phyloP scores from a whole-genome alignment of 1,139 yeast genomes.

The Pichia sp. region DNA sequence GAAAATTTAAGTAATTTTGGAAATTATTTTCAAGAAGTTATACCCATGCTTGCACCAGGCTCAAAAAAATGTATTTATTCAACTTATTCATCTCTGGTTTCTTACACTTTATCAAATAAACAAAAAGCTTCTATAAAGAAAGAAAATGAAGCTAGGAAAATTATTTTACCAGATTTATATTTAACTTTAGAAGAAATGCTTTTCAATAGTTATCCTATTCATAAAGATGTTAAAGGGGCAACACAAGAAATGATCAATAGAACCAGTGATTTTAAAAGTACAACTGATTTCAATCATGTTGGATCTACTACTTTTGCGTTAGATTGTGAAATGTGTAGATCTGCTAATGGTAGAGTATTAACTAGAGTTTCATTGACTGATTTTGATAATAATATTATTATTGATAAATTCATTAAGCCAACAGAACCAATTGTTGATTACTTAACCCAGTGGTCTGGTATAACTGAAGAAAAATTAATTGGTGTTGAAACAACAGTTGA shows the following conservation, averaged over 20 bases:
- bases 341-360: conserved; percentile 56
- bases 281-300: conserved; percentile 44
- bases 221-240: conserved; percentile 32
- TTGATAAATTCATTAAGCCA: conserved; percentile 78
- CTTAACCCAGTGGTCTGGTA: conserved; percentile 79
- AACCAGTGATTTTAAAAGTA: conserved; percentile 50
- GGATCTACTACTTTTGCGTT: conserved; percentile 66
- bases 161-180: conserved; percentile 50
- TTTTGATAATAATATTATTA: conserved; percentile 49
- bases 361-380: conserved; percentile 75
- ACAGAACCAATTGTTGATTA: conserved; percentile 68
- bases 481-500: conserved; percentile 57
- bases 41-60: conserved; percentile 57
- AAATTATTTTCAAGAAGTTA: conserved; percentile 35
- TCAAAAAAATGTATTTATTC: conserved; percentile 48
- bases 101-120: conserved; percentile 47
- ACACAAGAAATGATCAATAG: conserved; percentile 16
- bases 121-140: conserved; percentile 41
- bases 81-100: conserved; percentile 49
- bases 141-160: conserved; percentile 33
- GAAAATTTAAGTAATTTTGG: conserved; percentile 35
- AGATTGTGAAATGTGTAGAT: conserved; percentile 89
- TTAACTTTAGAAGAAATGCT: conserved; percentile 41
- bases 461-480: conserved; percentile 59
- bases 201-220: conserved; percentile 47